Base-by-base conservation (phyloP, 495 filamentous ascomycete genomes). In the Xylaria intraflava region DNA sequence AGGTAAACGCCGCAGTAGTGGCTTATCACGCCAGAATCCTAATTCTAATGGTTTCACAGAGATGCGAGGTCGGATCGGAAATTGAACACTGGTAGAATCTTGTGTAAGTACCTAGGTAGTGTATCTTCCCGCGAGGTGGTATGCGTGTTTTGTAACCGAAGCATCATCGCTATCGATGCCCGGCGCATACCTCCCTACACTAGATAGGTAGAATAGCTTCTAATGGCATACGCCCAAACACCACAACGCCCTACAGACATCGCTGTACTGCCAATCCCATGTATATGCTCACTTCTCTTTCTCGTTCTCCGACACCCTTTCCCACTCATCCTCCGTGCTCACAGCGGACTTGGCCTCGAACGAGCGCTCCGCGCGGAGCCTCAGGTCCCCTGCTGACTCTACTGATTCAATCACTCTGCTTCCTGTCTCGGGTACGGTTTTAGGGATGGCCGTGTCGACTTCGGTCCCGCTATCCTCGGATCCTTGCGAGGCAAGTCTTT, bases 291-390 rank as follows among this genome's bases (percentile, higher is more conserved):
- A 74, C 59, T 70, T 74, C 39, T 75, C 70, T 62, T 78, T 80
- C 42, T 77, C 76, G 51, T 75, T 78, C 68, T 81, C 77, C 6
- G 75, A 78, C 10, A 81, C 76, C 60, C 74, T 75, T 62, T 81
- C 78, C 78, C 78, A 81, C 64, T 81, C 78, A 46, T 81, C 78
- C 61, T 81, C 78, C 2, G 78, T 81, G 58, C 78, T 81, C 36
- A 64, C 70, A 48, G 73, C 69, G 33, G 72, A 75, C 61, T 69
- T 73, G 2, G 62, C 51, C 20, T 71, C 74, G 33, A 62, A 49
- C 35, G 46, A 54, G 22, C 53, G 64, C 60, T 59, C 61, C 20
- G 51, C 43, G 49, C 72, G 65, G 39, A 65, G 71, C 61, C 72
- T 77, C 54, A 78, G 50, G 51, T 73, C 69, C 26, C 69, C 74